Percentiles rank a stretch among this genome's conserved stretches.
These are phyloP conservation scores for Pseudonectria buxi DNA, from an alignment of 2,329 filamentous ascomycete species.

Conservation along the genomic window DNA sequence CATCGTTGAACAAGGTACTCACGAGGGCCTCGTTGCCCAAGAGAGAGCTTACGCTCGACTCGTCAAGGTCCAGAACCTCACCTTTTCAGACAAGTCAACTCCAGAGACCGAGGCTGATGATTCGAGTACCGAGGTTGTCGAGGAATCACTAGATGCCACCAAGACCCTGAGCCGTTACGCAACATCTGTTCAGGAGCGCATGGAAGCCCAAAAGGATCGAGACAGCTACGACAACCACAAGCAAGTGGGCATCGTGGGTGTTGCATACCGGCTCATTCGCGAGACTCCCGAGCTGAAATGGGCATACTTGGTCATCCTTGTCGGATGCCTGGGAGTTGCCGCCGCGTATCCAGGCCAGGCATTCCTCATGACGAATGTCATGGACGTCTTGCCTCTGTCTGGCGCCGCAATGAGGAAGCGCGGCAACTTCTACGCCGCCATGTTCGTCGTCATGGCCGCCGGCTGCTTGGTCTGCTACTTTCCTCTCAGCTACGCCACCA, in stretches of 20 bases:
- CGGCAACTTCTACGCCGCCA: constrained; percentile 47
- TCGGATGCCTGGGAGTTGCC: constrained; percentile 25
- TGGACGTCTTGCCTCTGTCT: constrained; percentile 33
- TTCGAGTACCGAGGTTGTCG: constrained; percentile 7
- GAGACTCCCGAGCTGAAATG: constrained; percentile 31
- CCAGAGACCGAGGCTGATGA: constrained; percentile 20
- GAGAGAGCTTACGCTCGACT: constrained; percentile 45
- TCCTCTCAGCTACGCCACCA: constrained; percentile 20
- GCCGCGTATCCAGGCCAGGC: constrained; percentile 38
- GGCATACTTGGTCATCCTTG: constrained; percentile 28
- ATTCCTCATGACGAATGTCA: constrained; percentile 34
- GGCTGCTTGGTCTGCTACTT: constrained; percentile 28
- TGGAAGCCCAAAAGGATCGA: constrained; percentile 29
- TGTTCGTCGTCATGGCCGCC: constrained; percentile 47
- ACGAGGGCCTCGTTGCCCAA: constrained; percentile 46
- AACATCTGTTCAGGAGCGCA: constrained; percentile 22
- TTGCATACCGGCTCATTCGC: constrained; percentile 28
- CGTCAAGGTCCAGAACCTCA: constrained; percentile 36
- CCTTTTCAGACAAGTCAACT: constrained; percentile 16
- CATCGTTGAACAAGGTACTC: constrained; percentile 21
- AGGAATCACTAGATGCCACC: constrained; percentile 12
- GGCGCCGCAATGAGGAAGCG: constrained; percentile 25
- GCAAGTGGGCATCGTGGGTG: constrained; percentile 23
- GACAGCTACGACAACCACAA: constrained; percentile 31
- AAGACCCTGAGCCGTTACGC: constrained; percentile 27